Conservation (phyloP, 352 stramenopile genomes). For the Hyaloperonospora brassicae region DNA sequence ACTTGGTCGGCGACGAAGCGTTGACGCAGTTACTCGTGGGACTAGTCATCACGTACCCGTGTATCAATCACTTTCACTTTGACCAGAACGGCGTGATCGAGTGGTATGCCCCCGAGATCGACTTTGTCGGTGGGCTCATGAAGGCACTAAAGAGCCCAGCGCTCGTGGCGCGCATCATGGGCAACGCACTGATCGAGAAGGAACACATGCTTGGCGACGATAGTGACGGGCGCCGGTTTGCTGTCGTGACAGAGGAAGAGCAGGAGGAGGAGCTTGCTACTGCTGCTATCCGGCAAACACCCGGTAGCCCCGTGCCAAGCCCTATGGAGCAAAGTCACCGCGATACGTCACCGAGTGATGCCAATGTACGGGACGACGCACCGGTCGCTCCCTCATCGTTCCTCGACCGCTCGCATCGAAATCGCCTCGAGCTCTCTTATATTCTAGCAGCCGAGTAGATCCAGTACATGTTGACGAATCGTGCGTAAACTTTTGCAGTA, state of each 20-base stretch:
- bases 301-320: no score
- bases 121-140: constrained; percentile 31
- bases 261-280: no score
- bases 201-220: constrained; percentile 40
- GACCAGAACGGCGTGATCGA: constrained; percentile 31
- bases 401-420: no score
- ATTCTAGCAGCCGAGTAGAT: constrained; percentile 7
- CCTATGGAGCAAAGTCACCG: no score
- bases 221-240: constrained; percentile 15
- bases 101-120: constrained; percentile 35
- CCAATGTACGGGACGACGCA: no score
- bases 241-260: neutral
- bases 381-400: no score
- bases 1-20: constrained; percentile 26
- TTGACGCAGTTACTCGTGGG: constrained; percentile 36
- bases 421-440: constrained; percentile 6
- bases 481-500: neutral
- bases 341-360: no score
- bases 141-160: constrained; percentile 22
- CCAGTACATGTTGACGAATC: neutral
- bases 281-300: no score
- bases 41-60: constrained; percentile 38
- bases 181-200: constrained; percentile 31
- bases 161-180: constrained; percentile 27
- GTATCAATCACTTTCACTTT: constrained; percentile 45